Evolutionary conservation across 352 stramenopile species (phyloP).

Genomic region (Pythium sukuiense): DNA sequence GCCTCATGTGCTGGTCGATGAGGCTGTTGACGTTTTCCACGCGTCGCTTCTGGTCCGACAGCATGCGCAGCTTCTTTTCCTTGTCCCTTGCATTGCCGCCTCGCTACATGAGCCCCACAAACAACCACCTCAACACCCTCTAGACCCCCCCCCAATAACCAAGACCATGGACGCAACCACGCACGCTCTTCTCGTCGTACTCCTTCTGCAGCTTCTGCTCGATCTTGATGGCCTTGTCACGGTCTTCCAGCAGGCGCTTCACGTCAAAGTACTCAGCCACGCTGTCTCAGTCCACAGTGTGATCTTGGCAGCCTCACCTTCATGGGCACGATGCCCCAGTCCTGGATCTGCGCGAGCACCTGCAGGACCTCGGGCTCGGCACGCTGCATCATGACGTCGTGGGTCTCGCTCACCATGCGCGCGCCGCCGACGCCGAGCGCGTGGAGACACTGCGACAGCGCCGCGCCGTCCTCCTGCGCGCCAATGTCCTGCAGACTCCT

Average conservation of each 20-base stretch:
- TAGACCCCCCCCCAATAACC: not conserved
- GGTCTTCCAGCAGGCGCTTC: conserved; percentile 75
- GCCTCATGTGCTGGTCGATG: conserved; percentile 69
- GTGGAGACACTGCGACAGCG: conserved; percentile 50
- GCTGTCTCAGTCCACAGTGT: too few relatives aligned
- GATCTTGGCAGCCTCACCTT: conserved; percentile 38
- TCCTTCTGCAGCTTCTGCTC: conserved; percentile 76
- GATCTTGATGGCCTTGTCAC: conserved; percentile 81
- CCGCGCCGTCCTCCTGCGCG: conserved; percentile 51
- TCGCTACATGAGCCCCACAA: conserved; percentile 26
- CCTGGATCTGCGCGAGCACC: conserved; percentile 71
- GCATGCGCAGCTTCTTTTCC: conserved; percentile 80
- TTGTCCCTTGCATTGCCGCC: conserved; percentile 58
- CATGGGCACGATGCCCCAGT: conserved; percentile 82
- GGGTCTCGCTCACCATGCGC: conserved; percentile 61
- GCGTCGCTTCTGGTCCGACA: conserved; percentile 80
- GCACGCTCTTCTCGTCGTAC: conserved; percentile 64
- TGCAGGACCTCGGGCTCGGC: conserved; percentile 72
- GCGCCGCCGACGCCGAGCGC: conserved; percentile 48
- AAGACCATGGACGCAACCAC: not conserved
- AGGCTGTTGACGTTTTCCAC: conserved; percentile 82
- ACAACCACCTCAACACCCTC: not conserved
- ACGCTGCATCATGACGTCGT: conserved; percentile 75
- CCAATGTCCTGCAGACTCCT: conserved; percentile 62
- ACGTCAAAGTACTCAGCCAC: not conserved